Percentiles rank a stretch among this genome's conserved stretches.
Evolutionary conservation across 139 green algal genomes (phyloP).

Genomic region (Dunaliella primolecta): DNA sequence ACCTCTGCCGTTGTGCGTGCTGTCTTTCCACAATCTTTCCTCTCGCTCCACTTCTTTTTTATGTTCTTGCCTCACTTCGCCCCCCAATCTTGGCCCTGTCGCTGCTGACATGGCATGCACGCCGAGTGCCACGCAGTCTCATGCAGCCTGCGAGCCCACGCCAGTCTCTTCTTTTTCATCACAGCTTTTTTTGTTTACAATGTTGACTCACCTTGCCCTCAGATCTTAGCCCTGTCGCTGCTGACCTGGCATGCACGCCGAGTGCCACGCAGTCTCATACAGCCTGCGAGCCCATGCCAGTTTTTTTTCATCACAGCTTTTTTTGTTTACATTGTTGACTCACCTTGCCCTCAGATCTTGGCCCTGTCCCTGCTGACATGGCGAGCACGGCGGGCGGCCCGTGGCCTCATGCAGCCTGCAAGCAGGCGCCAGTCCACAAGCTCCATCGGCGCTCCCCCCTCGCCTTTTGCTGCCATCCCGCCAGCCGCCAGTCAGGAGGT

Average conservation of each 20-base stretch:
- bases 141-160: neutral
- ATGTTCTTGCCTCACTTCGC: too few relatives aligned
- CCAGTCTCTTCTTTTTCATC: neutral
- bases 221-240: conserved; percentile 47
- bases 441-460: too few relatives aligned
- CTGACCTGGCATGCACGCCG: conserved; percentile 39
- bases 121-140: neutral
- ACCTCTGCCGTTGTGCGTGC: too few relatives aligned
- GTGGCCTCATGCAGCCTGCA: conserved; percentile 4
- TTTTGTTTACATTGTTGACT: too few relatives aligned
- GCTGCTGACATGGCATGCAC: neutral
- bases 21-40: too few relatives aligned
- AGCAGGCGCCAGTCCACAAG: conserved; percentile 5
- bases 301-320: too few relatives aligned
- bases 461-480: too few relatives aligned
- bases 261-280: conserved; percentile 12
- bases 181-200: too few relatives aligned
- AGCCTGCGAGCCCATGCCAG: neutral
- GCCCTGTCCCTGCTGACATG: conserved; percentile 49
- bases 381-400: conserved; percentile 14
- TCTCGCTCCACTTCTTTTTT: too few relatives aligned
- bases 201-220: too few relatives aligned
- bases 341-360: conserved; percentile 36
- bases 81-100: neutral
- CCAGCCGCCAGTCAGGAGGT: too few relatives aligned